A percentile compares a stretch with the other conserved stretches of the same genome.
Evolutionary conservation across 2,329 filamentous ascomycete genomes (phyloP).

Genomic region (Fusarium coicis): DNA sequence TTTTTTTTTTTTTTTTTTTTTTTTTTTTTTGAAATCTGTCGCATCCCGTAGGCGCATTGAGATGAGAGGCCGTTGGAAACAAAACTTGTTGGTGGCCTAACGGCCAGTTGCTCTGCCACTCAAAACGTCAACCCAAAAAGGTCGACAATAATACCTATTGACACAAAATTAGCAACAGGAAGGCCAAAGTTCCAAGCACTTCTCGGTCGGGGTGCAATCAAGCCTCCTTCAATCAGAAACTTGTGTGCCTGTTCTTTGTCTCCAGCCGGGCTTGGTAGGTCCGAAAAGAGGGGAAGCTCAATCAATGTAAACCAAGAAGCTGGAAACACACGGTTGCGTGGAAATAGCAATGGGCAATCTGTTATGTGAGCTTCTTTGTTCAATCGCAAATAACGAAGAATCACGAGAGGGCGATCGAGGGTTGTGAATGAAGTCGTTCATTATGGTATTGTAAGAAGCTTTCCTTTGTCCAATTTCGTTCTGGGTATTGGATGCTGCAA

Average conservation of each 20-base stretch:
- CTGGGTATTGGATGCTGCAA: not conserved
- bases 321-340: not conserved
- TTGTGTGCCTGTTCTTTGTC: slow-evolving; percentile 22
- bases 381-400: not conserved
- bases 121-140: slow-evolving; percentile 9
- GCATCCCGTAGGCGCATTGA: not conserved
- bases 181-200: not conserved
- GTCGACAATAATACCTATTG: slow-evolving; percentile 28
- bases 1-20: too few relatives aligned
- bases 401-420: slow-evolving; percentile 12
- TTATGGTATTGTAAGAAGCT: slow-evolving; percentile 14
- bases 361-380: slow-evolving; percentile 13
- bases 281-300: slow-evolving; percentile 18
- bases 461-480: slow-evolving; percentile 10
- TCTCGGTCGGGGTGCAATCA: not conserved
- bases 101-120: not conserved
- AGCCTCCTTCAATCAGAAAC: not conserved
- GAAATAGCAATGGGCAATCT: not conserved
- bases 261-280: not conserved
- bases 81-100: not conserved
- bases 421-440: slow-evolving; percentile 9
- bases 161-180: slow-evolving; percentile 25
- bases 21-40: not conserved
- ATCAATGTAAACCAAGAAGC: slow-evolving; percentile 24
- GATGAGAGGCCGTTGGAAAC: not conserved